phyloP scores from a whole-genome alignment of 2,329 filamentous ascomycete genomes.

The Claviceps paspali region DNA sequence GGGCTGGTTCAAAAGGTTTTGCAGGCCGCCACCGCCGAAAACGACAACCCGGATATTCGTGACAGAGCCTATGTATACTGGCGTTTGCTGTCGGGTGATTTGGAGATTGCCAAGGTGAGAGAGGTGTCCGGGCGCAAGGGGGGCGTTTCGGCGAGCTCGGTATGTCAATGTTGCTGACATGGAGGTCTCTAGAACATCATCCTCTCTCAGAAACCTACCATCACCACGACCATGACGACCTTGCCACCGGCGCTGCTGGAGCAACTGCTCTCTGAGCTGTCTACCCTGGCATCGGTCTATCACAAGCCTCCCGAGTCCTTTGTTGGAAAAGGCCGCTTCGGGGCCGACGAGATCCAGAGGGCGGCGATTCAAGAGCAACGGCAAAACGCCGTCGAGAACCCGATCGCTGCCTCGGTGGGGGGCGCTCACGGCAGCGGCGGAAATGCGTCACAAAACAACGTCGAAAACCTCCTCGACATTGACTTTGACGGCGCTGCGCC shows the following conservation, averaged over 20 bases:
- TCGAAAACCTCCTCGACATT: constrained; percentile 91
- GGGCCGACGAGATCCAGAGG: constrained; percentile 84
- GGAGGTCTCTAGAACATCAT: constrained; percentile 52
- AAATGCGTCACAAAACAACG: constrained; percentile 50
- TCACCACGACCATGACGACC: constrained; percentile 84
- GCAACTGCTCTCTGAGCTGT: constrained; percentile 79
- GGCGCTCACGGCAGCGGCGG: constrained; percentile 47
- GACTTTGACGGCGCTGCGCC: constrained; percentile 90
- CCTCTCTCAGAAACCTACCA: constrained; percentile 85
- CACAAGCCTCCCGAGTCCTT: constrained; percentile 98
- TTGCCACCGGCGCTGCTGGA: constrained; percentile 74
- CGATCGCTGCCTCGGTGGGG: constrained; percentile 72
- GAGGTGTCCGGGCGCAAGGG: too few relatives aligned
- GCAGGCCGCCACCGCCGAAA: constrained; percentile 81
- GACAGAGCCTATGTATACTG: constrained; percentile 98
- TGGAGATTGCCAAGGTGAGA: constrained; percentile 68
- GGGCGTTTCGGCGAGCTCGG: too few relatives aligned
- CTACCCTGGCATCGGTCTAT: constrained; percentile 91
- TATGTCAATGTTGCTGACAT: constrained; percentile 1
- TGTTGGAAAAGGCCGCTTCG: constrained; percentile 85
- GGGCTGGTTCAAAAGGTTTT: constrained; percentile 86
- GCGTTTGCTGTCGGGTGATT: constrained; percentile 84
- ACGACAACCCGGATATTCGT: constrained; percentile 93
- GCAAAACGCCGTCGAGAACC: constrained; percentile 84
- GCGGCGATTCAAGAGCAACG: constrained; percentile 94